These are phyloP conservation scores for Mortierella sp. DNA, from an alignment of 371 early-diverging fungal species.

Conservation along the genomic window DNA sequence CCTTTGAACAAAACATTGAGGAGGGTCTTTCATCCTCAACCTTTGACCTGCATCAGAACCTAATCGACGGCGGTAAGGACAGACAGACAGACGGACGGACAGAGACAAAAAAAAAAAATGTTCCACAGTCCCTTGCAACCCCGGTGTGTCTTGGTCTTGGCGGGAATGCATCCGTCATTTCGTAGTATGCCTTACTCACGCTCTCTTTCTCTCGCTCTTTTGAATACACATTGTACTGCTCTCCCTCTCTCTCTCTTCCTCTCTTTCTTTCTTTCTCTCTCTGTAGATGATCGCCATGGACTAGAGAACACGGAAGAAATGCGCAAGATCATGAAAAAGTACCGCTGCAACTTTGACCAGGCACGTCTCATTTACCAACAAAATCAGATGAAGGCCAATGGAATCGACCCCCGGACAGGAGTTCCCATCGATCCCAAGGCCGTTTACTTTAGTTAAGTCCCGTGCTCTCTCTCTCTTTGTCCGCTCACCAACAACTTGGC, in stretches of 20 bases:
- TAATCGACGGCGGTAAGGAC: slow-evolving; percentile 61
- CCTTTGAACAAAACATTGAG: slow-evolving; percentile 71
- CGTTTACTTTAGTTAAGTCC: slow-evolving; percentile 53
- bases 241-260: too few relatives aligned
- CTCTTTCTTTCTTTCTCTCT: not conserved
- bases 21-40: slow-evolving; percentile 77
- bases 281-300: slow-evolving; percentile 73
- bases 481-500: not conserved
- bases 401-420: slow-evolving; percentile 84
- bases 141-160: too few relatives aligned
- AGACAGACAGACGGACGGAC: too few relatives aligned
- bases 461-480: not conserved
- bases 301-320: slow-evolving; percentile 79
- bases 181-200: too few relatives aligned
- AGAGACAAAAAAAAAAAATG: too few relatives aligned
- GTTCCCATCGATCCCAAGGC: slow-evolving; percentile 84
- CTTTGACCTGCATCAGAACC: slow-evolving; percentile 77
- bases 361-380: slow-evolving; percentile 83
- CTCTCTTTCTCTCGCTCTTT: too few relatives aligned
- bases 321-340: slow-evolving; percentile 77
- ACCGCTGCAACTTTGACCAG: slow-evolving; percentile 81
- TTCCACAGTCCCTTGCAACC: too few relatives aligned
- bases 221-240: too few relatives aligned
- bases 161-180: too few relatives aligned
- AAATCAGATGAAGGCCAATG: slow-evolving; percentile 73